Evolutionary conservation across 2,329 filamentous ascomycete genomes (phyloP), one percentile per base, ranked within the genome.

Genomic region (Alternaria brassicicola): DNA sequence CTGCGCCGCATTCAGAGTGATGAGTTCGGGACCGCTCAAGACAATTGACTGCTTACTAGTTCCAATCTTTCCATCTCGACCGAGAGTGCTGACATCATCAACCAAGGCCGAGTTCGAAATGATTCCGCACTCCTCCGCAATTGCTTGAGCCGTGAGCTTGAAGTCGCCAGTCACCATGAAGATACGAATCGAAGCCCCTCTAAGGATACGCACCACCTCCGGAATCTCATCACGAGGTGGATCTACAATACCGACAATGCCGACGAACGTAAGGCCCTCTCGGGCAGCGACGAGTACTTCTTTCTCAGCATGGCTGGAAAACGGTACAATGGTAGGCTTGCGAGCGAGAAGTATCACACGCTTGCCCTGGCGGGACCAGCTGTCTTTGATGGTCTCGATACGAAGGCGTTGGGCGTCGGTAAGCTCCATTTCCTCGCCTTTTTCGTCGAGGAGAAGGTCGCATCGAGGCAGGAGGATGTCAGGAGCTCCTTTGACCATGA

Each of bases 121-220:
- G 69, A 92, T 92, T 8, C 89, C 88, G 59, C 89, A 91, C 53
- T 92, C 86, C 3, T 84, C 81, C 0, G 90, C 89, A 61, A 93
- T 92, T 1, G 89, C 88, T 61, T 87, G 82, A 0, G 90, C 90
- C 0, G 90, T 93, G 15, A 92, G 82, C 25, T 88, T 88, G 71
- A 90, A 92, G 69, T 93, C 90, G 9, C 90, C 89, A 1, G 90
- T 93, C 0, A 93, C 90, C 90, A 93, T 93, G 75, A 90, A 89
- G 28, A 92, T 87, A n/a, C 88, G 82, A 52, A 93, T 89, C 1
- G 89, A 88, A 4, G 91, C 90, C 1, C 85, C 81, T 12, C 89
- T 84, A 15, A 92, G 80, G 0, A 84, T 90, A n/a, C 80, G 78
- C 26, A 88, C 79, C 1, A 87, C 85, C 12, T 80, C 80, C 0